Conservation (phyloP, 2,329 filamentous ascomycete species). For the Alternaria sp. region DNA sequence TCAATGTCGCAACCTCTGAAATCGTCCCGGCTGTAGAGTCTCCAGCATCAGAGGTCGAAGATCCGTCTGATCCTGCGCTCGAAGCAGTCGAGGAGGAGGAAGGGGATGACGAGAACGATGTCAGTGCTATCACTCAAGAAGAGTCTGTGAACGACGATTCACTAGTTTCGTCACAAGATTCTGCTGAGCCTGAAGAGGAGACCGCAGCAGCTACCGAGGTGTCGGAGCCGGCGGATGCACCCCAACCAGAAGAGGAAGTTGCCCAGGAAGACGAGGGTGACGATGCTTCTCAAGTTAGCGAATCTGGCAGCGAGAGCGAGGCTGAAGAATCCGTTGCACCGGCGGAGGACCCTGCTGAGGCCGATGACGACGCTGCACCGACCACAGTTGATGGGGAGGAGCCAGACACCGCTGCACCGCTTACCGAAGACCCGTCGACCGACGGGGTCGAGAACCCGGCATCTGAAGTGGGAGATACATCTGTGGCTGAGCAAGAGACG, state of each 20-base stretch:
- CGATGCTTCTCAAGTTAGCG: not conserved
- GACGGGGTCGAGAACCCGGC: not conserved
- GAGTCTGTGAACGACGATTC: not conserved
- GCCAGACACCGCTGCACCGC: not conserved
- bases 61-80: not conserved
- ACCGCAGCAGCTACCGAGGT: not conserved
- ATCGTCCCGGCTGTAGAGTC: not conserved
- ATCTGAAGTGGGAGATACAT: not conserved
- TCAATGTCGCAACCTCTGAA: slow-evolving; percentile 1
- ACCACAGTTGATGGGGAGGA: not conserved
- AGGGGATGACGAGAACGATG: not conserved
- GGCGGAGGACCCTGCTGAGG: not conserved
- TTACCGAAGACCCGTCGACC: not conserved
- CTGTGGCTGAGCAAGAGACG: not conserved
- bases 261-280: not conserved
- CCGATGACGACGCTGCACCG: not conserved
- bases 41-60: not conserved
- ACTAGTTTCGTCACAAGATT: slow-evolving; percentile 2
- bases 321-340: not conserved
- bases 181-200: slow-evolving; percentile 5
- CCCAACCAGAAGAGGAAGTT: not conserved
- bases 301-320: slow-evolving; percentile 1
- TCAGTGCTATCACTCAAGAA: not conserved
- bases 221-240: slow-evolving; percentile 6
- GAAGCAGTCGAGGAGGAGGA: not conserved